Evolutionary conservation across 176 grass and related monocot genomes (phyloP).

Genomic region (Tillandsia leiboldiana): DNA sequence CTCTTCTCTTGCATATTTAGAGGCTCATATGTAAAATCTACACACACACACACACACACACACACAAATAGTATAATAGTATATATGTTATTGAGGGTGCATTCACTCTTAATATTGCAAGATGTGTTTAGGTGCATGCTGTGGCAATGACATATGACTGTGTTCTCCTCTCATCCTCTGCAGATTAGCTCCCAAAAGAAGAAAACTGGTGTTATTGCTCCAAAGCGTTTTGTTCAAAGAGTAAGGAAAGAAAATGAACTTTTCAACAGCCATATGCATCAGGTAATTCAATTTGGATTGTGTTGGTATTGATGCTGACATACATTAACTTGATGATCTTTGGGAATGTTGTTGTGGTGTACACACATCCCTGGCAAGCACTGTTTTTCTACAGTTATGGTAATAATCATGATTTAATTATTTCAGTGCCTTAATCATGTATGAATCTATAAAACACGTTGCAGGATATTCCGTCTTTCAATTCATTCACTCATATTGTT

Average conservation of each 20-base stretch:
- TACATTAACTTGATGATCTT: neutral
- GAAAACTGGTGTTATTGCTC: conserved; percentile 92
- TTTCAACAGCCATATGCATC: conserved; percentile 98
- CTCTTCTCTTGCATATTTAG: neutral
- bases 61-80: too few species aligned
- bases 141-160: conserved; percentile 3
- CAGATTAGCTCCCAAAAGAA: conserved; percentile 98
- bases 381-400: neutral
- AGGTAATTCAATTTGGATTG: conserved; percentile 40
- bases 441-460: neutral
- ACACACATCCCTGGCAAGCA: neutral
- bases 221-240: conserved; percentile 89
- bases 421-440: neutral
- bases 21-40: neutral
- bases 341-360: neutral
- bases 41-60: too few species aligned
- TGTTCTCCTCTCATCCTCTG: neutral
- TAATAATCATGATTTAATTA: neutral
- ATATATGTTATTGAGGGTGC: too few species aligned
- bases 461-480: too few species aligned
- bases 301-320: neutral
- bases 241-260: conserved; percentile 96
- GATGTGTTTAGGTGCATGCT: neutral
- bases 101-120: neutral
- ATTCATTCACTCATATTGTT: neutral